phyloP scores from a whole-genome alignment of 495 filamentous ascomycete species.

The Peziza echinospora region DNA sequence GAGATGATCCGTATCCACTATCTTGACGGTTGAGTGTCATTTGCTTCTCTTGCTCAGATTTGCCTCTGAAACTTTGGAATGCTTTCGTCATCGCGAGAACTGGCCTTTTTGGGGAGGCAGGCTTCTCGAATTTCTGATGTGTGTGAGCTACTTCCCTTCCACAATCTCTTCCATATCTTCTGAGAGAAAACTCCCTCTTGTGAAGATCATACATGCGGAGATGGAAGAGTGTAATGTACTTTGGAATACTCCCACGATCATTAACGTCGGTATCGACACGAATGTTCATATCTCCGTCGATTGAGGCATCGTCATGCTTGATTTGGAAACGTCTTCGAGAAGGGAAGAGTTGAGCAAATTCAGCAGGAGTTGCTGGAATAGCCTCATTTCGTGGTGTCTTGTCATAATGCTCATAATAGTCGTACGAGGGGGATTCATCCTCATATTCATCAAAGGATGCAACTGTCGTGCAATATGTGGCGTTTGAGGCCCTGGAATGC shows the following conservation, averaged over 20 bases:
- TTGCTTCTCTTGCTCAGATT: slow-evolving; percentile 28
- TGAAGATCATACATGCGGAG: slow-evolving; percentile 86
- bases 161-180: slow-evolving; percentile 79
- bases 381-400: slow-evolving; percentile 24
- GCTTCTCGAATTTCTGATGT: slow-evolving; percentile 35
- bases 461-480: slow-evolving; percentile 60
- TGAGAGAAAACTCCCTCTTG: slow-evolving; percentile 67
- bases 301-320: slow-evolving; percentile 73
- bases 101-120: slow-evolving; percentile 25
- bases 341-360: slow-evolving; percentile 76
- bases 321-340: slow-evolving; percentile 60
- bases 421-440: slow-evolving; percentile 33
- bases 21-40: slow-evolving; percentile 25
- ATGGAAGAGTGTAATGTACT: slow-evolving; percentile 73
- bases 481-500: slow-evolving; percentile 40
- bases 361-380: slow-evolving; percentile 49
- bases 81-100: slow-evolving; percentile 53
- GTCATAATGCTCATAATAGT: slow-evolving; percentile 25
- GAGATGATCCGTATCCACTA: slow-evolving; percentile 35
- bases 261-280: slow-evolving; percentile 48
- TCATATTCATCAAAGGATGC: slow-evolving; percentile 38
- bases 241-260: slow-evolving; percentile 7
- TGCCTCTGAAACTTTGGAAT: slow-evolving; percentile 41
- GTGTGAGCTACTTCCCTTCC: slow-evolving; percentile 86
- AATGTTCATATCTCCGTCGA: slow-evolving; percentile 95